phyloP scores from a whole-genome alignment of 352 stramenopile species.

The Phytophthora macrochlamydospora region DNA sequence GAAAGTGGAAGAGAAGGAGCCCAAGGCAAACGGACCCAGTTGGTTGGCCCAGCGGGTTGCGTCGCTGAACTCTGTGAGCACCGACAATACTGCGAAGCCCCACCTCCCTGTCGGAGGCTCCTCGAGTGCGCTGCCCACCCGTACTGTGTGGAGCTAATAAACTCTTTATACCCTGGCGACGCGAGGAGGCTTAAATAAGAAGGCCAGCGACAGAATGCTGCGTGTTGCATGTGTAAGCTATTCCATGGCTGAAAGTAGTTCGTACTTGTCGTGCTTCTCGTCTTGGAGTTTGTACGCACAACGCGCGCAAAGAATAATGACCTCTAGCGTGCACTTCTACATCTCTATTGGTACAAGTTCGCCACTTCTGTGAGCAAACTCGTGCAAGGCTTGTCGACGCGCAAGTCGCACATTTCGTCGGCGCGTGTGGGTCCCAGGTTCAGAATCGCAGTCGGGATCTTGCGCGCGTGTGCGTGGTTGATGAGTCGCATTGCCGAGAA shows the following conservation, averaged over 20 bases:
- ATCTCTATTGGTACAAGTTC: not conserved
- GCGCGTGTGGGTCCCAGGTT: slow-evolving; percentile 90
- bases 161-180: slow-evolving; percentile 10
- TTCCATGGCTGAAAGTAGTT: slow-evolving; percentile 28
- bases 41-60: slow-evolving; percentile 33
- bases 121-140: slow-evolving; percentile 44
- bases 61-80: slow-evolving; percentile 30
- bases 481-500: slow-evolving; percentile 95
- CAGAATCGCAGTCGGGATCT: slow-evolving; percentile 84
- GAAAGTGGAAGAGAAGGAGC: slow-evolving; percentile 15
- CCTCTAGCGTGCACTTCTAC: slow-evolving; percentile 3
- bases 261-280: too few relatives aligned
- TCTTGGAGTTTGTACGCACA: too few relatives aligned
- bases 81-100: slow-evolving; percentile 22
- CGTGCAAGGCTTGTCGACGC: slow-evolving; percentile 69
- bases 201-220: slow-evolving; percentile 14
- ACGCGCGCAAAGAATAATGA: not conserved
- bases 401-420: slow-evolving; percentile 79
- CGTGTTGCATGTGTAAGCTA: slow-evolving; percentile 42
- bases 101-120: slow-evolving; percentile 29
- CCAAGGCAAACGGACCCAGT: slow-evolving; percentile 24
- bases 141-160: slow-evolving; percentile 60
- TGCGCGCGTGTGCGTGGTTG: slow-evolving; percentile 63
- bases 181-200: slow-evolving; percentile 3
- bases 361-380: slow-evolving; percentile 53